These are phyloP conservation scores for Pseudisothecium myosuroides DNA, from an alignment of 225 moss, liverwort and hornwort genomes.

Conservation along the genomic window DNA sequence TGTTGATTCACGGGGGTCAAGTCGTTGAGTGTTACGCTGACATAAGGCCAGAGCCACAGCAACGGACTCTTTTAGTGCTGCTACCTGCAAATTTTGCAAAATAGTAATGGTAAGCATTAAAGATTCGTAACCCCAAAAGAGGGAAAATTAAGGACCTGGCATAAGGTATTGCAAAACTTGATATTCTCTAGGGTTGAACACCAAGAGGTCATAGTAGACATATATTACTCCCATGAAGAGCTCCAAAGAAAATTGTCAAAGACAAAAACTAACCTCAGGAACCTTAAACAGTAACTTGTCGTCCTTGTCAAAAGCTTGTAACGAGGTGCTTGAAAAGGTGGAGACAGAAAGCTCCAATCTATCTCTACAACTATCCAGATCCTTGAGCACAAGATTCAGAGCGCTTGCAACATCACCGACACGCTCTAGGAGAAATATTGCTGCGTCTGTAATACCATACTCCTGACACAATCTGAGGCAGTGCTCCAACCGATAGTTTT, in stretches of 20 bases:
- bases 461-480: constrained; percentile 94
- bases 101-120: background rate
- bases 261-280: constrained; percentile 19
- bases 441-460: constrained; percentile 94
- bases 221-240: background rate
- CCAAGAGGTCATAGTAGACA: background rate
- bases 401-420: constrained; percentile 94
- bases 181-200: background rate
- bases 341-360: constrained; percentile 63
- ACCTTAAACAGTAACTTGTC: constrained; percentile 23
- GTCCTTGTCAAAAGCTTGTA: constrained; percentile 28
- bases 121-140: background rate
- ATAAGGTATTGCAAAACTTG: background rate
- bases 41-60: constrained; percentile 71
- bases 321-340: constrained; percentile 23
- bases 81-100: constrained; percentile 39
- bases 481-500: constrained; percentile 77
- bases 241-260: background rate
- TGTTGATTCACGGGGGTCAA: constrained; percentile 76
- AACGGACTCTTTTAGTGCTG: constrained; percentile 42
- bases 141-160: background rate
- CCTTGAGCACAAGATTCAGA: constrained; percentile 72
- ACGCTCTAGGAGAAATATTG: constrained; percentile 87
- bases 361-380: constrained; percentile 52
- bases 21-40: constrained; percentile 85